Evolutionary conservation across 2,329 filamentous ascomycete genomes (phyloP), one percentile per base, ranked within the genome.

Genomic region (Colletotrichum neosansevieriae): DNA sequence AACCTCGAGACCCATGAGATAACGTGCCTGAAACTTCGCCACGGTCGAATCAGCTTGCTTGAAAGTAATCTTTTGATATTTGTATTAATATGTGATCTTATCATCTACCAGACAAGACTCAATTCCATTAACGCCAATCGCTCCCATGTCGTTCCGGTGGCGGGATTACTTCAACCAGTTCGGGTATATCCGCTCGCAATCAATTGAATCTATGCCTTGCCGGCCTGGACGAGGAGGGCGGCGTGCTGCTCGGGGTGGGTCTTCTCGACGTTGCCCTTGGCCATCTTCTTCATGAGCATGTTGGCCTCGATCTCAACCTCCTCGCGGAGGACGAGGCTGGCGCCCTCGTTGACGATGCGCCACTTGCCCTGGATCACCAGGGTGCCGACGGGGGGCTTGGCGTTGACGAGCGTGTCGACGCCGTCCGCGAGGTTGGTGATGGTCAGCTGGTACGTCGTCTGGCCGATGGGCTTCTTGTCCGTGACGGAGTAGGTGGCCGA

Each of bases 201-300:
- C 12, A 24, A 9, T n/a, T 13, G 7, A 38, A 17, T 56, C 38
- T 66, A 69, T 56, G 66, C 66, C 66, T 69, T 69, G 61, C 54
- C 21, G 54, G 66, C 66, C 66, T 69, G 54, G 32, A 60, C 61
- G 42, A 69, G 61, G 34, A 69, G 66, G 50, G 61, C 61, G 34
- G 53, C 61, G 54, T 69, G 66, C 66, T 69, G 66, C 54, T 60
- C 66, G 15, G 66, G 66, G 54, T 69, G 66, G 17, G 66, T 69
- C 54, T 69, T 69, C 61, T 69, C 66, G 49, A 69, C 66, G 49
- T 69, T 69, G 54, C 66, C 56, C 66, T 69, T 69, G 66, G 66
- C 66, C 66, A 69, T 69, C 66, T 69, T 69, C 61, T 69, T 69
- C 66, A 69, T 69, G 42, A 69, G 21, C 54, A 69, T 49, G 61